Evolutionary conservation across 2,329 filamentous ascomycete species (phyloP).

Genomic region (Clarireedia homoeocarpa): DNA sequence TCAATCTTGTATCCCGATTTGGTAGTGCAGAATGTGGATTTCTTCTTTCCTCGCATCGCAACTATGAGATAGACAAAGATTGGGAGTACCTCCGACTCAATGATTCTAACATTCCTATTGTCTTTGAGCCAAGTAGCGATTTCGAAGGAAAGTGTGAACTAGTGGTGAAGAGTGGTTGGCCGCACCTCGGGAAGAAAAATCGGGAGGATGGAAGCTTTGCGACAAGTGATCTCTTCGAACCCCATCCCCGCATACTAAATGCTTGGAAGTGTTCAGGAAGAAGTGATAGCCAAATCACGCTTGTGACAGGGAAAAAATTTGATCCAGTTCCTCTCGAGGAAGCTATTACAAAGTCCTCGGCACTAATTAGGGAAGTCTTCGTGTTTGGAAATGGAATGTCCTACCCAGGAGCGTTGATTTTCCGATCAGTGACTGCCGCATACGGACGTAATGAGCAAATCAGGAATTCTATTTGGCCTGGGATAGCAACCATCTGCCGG

Average conservation of each 20-base stretch:
- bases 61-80: constrained; percentile 39
- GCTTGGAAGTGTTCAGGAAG: constrained; percentile 58
- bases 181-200: constrained; percentile 50
- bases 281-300: constrained; percentile 52
- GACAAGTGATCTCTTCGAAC: constrained; percentile 54
- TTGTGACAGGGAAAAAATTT: constrained; percentile 51
- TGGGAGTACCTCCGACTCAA: constrained; percentile 50
- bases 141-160: constrained; percentile 40
- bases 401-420: constrained; percentile 49
- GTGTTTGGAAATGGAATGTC: constrained; percentile 53
- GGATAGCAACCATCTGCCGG: not conserved
- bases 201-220: constrained; percentile 48
- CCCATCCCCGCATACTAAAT: constrained; percentile 41
- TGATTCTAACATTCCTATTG: too few species aligned
- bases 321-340: constrained; percentile 44
- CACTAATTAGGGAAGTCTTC: constrained; percentile 44
- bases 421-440: constrained; percentile 36
- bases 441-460: not conserved
- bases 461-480: constrained; percentile 1
- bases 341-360: constrained; percentile 38
- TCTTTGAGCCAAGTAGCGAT: constrained; percentile 4
- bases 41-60: constrained; percentile 52
- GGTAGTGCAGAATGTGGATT: constrained; percentile 62
- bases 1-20: constrained; percentile 54
- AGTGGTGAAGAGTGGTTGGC: constrained; percentile 48